A percentile compares a stretch with the other conserved stretches of the same genome.
Conservation (phyloP, 805 yeast species). For the Lipomyces chichibuensis region DNA sequence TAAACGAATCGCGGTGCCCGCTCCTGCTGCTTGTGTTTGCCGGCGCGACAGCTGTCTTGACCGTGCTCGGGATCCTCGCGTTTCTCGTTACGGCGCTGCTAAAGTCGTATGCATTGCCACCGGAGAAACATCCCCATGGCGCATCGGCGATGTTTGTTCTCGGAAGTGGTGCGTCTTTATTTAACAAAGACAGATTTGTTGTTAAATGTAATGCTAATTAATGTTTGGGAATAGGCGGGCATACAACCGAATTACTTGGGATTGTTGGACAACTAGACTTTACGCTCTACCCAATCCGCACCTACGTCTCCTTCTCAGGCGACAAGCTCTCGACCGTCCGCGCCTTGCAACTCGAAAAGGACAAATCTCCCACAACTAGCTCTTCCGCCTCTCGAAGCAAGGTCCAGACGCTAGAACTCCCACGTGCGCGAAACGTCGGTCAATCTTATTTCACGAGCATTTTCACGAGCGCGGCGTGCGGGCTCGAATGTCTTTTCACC, state of each 20-base stretch:
- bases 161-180: constrained; percentile 67
- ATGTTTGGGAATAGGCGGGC: constrained; percentile 19
- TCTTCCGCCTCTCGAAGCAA: constrained; percentile 42
- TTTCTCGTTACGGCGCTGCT: constrained; percentile 6
- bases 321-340: constrained; percentile 54
- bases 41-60: not conserved
- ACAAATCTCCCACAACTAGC: constrained; percentile 16
- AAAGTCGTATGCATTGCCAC: constrained; percentile 8
- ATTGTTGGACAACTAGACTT: constrained; percentile 51
- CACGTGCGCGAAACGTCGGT: constrained; percentile 65
- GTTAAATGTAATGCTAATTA: constrained; percentile 78
- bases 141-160: constrained; percentile 58
- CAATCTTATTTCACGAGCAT: constrained; percentile 55
- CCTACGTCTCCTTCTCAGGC: constrained; percentile 53
- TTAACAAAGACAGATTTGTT: no score
- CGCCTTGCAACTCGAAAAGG: constrained; percentile 40
- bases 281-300: constrained; percentile 35
- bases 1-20: constrained; percentile 8
- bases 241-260: constrained; percentile 56
- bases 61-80: not conserved
- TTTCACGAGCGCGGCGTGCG: constrained; percentile 50
- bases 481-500: constrained; percentile 41
- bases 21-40: not conserved
- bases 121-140: constrained; percentile 14
- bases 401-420: constrained; percentile 45